Percentiles rank a stretch among this genome's conserved stretches.
Conservation (phyloP, 1,284 basidiomycete species). For the Tilletia horrida region DNA sequence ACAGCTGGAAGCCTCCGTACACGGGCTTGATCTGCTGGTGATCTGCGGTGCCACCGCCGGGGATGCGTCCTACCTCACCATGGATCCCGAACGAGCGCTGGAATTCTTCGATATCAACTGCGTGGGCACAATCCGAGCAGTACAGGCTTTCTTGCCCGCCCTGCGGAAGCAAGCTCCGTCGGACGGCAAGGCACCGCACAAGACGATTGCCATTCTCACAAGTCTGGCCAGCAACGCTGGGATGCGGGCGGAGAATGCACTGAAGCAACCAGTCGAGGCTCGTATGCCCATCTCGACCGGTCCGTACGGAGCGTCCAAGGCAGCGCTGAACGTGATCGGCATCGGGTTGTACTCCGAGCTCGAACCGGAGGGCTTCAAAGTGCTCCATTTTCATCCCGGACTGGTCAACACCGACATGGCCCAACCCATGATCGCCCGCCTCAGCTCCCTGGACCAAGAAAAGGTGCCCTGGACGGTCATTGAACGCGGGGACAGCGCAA, state of each 20-base stretch:
- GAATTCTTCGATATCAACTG: slow-evolving; percentile 22
- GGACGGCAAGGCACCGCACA: not conserved
- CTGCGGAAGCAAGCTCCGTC: slow-evolving; percentile 1
- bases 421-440: slow-evolving; percentile 2
- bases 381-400: slow-evolving; percentile 22
- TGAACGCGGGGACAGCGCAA: not conserved
- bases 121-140: slow-evolving; percentile 21
- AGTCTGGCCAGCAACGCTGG: slow-evolving; percentile 4
- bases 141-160: slow-evolving; percentile 23
- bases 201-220: slow-evolving; percentile 17
- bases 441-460: not conserved
- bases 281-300: slow-evolving; percentile 1
- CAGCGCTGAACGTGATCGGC: slow-evolving; percentile 20
- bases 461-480: slow-evolving; percentile 9
- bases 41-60: slow-evolving; percentile 19
- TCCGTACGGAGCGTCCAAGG: slow-evolving; percentile 21
- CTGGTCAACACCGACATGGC: slow-evolving; percentile 23
- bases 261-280: not conserved
- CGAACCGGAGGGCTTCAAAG: slow-evolving; percentile 23
- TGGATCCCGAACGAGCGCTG: not conserved
- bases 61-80: slow-evolving; percentile 17
- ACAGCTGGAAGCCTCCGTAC: not conserved
- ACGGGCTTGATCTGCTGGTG: slow-evolving; percentile 14
- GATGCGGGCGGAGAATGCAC: slow-evolving; percentile 9
- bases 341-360: slow-evolving; percentile 22